Base-by-base conservation (phyloP, 148 eudicot genomes). In the Dysphania ambrosioides region DNA sequence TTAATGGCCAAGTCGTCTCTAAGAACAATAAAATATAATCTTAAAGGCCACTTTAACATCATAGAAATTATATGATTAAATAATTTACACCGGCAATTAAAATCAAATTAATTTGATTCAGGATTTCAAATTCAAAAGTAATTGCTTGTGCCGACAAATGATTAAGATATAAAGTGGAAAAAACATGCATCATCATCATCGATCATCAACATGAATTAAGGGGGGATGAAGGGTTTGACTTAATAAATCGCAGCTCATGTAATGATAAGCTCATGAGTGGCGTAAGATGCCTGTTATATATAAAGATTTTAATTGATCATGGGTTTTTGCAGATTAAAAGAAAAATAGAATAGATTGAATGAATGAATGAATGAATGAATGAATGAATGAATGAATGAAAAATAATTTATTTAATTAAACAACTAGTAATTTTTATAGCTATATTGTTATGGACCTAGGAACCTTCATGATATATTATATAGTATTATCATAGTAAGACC, bases 141-240 rank as follows among this genome's bases (percentile, higher is more conserved):
- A 74, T 44, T 68, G 73, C 78, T 79, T 66, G 66, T 47, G 79
- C 81, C 79, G 79, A 78, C 82, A 75, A 70, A 84, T 81, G 79
- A 84, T 84, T 83, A 84, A 75, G 69, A 62, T 76, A 53, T 36
- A 73, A 71, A 81, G 81, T 81, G 75, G 84, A 57, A 84, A 80
- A 84, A 67, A 40, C 75, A 83, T 66, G 83, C 77, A 83, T 80
- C 70, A 75, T 74, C 44, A 75, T n/a, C n/a, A n/a, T n/a, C n/a
- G n/a, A n/a, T n/a, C n/a, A n/a, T 65, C 67, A 36, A 29, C 68
- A 72, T 55, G 38, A 57, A 76, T 35, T 31, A 64, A 70, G 26
- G 35, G n/a, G 53, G 35, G 55, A 53, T 77, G 75, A 40, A 49
- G 59, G 51, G 40, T 74, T 77, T 78, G 84, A 78, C 84, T 81